Percentiles rank a stretch among this genome's conserved stretches.
Evolutionary conservation across 495 filamentous ascomycete genomes (phyloP).

Genomic region (Lindgomyces ingoldianus): DNA sequence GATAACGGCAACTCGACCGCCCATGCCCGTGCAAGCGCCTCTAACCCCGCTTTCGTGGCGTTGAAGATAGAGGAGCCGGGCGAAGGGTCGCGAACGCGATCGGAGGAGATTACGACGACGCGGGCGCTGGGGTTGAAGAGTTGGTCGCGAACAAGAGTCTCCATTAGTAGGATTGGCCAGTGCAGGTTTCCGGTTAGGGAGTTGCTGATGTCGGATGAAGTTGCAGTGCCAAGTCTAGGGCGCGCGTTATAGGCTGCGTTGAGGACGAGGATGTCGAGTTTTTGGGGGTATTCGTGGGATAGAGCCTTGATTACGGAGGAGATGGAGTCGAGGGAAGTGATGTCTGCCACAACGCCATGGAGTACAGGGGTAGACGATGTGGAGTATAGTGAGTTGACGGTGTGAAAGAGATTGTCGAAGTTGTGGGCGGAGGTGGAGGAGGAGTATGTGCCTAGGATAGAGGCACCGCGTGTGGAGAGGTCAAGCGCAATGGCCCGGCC

Average conservation of each 20-base stretch:
- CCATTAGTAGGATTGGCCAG: constrained; percentile 30
- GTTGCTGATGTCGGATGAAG: constrained; percentile 15
- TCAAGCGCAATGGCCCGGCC: constrained; percentile 39
- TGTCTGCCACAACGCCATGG: constrained; percentile 33
- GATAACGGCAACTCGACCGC: constrained; percentile 21
- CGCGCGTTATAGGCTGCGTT: constrained; percentile 23
- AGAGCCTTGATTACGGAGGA: constrained; percentile 6
- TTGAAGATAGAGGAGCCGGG: constrained; percentile 31
- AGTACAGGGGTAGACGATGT: constrained; percentile 14
- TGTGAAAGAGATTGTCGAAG: constrained; percentile 38
- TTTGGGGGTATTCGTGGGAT: constrained; percentile 16
- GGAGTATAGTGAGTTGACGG: constrained; percentile 29
- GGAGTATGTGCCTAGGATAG: constrained; percentile 38
- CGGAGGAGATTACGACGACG: constrained; percentile 28
- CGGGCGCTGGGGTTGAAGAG: constrained; percentile 25
- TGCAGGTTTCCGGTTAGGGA: constrained; percentile 32
- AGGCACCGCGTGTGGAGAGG: constrained; percentile 32
- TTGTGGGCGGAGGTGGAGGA: constrained; percentile 33
- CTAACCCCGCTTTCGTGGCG: constrained; percentile 27
- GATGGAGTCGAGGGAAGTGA: constrained; percentile 26
- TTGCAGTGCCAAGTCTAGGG: constrained; percentile 19
- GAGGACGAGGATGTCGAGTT: constrained; percentile 35
- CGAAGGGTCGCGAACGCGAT: constrained; percentile 18
- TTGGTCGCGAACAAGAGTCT: constrained; percentile 26
- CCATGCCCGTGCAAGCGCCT: constrained; percentile 27